Conservation (phyloP, 75 land plant species). For the Cupressus sempervirens region DNA sequence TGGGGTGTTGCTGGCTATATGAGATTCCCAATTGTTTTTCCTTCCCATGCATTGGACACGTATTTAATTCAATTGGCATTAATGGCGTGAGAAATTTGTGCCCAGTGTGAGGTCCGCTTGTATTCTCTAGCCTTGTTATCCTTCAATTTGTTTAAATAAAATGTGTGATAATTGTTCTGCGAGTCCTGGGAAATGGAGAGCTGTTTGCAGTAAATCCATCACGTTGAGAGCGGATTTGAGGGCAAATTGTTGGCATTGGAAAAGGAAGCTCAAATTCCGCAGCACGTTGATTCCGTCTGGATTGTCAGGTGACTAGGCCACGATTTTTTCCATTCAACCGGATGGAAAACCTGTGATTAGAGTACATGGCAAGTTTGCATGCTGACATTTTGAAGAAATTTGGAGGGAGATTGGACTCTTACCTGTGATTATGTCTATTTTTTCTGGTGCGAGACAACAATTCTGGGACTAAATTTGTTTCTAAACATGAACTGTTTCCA, state of each 20-base stretch:
- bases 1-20: not conserved
- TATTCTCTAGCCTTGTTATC: not conserved
- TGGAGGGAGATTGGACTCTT: conserved; percentile 34
- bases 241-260: conserved; percentile 18
- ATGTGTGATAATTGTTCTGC: not conserved
- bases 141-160: not conserved
- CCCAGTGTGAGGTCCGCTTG: not conserved
- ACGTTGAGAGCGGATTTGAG: not conserved
- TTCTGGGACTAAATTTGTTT: too few relatives aligned
- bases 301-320: conserved; percentile 38
- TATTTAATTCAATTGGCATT: not conserved
- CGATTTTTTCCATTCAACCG: conserved; percentile 9
- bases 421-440: conserved; percentile 16
- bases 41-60: not conserved
- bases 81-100: too few relatives aligned
- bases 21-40: not conserved
- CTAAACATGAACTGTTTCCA: too few relatives aligned
- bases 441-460: too few relatives aligned
- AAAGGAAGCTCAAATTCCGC: conserved; percentile 39
- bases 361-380: conserved; percentile 62
- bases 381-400: conserved; percentile 45
- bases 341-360: conserved; percentile 41
- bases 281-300: conserved; percentile 23
- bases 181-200: conserved; percentile 21
- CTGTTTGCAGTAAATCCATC: conserved; percentile 53